Conservation (phyloP, 73 alveolate genomes). For the Paramecium primaurelia region DNA sequence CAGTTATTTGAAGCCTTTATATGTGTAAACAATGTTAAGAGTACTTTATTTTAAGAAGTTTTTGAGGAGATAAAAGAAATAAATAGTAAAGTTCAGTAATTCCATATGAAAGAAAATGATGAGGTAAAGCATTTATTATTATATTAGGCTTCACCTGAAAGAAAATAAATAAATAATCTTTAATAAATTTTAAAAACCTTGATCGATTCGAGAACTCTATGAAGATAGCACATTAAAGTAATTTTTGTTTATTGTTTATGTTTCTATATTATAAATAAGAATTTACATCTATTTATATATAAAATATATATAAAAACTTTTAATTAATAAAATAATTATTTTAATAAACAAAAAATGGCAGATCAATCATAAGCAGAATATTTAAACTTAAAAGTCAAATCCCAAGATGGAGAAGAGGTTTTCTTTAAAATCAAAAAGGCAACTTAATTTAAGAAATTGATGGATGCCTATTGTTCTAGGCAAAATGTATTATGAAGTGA, state of each 20-base stretch:
- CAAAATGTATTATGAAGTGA: not conserved
- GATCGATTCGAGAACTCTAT: not conserved
- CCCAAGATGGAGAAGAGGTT: slow-evolving; percentile 58
- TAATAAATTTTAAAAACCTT: not conserved
- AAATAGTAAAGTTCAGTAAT: not conserved
- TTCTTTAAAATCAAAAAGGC: slow-evolving; percentile 56
- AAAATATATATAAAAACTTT: not conserved
- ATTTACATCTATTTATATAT: not conserved
- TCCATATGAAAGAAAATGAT: not conserved
- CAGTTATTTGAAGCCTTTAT: not conserved
- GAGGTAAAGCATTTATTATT: not conserved
- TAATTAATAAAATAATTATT: not conserved
- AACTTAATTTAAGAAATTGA: slow-evolving; percentile 56
- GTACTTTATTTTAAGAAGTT: not conserved
- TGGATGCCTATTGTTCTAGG: slow-evolving; percentile 63
- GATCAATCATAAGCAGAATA: slow-evolving; percentile 22
- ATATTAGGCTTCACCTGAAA: not conserved
- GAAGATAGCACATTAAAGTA: not conserved
- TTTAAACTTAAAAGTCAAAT: slow-evolving; percentile 32
- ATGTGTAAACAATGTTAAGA: not conserved
- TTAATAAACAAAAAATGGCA: not conserved
- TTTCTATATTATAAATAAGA: not conserved
- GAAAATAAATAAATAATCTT: not conserved
- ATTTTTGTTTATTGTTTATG: slow-evolving; percentile 2
- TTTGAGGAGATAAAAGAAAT: not conserved